phyloP scores from a whole-genome alignment of 345 rosid genomes.

The Toxicodendron radicans region DNA sequence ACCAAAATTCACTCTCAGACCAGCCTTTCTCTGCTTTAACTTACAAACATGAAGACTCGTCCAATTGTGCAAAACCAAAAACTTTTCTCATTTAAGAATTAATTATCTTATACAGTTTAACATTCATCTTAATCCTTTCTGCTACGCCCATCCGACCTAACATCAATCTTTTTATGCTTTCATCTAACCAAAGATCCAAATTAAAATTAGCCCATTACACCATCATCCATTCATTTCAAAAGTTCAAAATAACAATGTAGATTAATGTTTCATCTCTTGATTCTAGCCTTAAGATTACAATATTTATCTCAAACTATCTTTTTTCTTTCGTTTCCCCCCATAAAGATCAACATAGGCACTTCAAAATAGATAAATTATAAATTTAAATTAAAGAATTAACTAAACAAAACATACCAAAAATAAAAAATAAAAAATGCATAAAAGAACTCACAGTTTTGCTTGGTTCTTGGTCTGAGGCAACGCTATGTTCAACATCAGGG shows the following conservation, averaged over 20 bases:
- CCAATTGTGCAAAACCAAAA: neutral
- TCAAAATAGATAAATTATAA: neutral
- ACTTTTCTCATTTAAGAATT: neutral
- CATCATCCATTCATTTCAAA: neutral
- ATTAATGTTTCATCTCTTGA: neutral
- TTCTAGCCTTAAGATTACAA: neutral
- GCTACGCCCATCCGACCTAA: neutral
- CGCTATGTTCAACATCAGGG: constrained; percentile 59
- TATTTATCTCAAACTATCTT: neutral
- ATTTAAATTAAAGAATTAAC: neutral
- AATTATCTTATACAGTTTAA: neutral
- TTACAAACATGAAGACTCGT: neutral
- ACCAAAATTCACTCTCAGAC: too few species aligned
- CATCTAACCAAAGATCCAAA: neutral
- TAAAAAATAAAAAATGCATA: too few species aligned
- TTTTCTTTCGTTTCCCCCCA: neutral
- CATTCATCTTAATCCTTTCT: neutral
- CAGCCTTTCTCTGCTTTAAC: neutral
- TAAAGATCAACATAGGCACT: neutral
- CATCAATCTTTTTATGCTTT: neutral
- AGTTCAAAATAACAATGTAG: neutral
- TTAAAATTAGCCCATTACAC: neutral
- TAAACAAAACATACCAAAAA: neutral
- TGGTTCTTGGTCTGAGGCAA: constrained; percentile 28
- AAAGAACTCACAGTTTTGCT: constrained; percentile 31